A percentile compares a stretch with the other conserved stretches of the same genome.
Conservation (phyloP, 1,284 basidiomycete species). For the Peniophora sp. region DNA sequence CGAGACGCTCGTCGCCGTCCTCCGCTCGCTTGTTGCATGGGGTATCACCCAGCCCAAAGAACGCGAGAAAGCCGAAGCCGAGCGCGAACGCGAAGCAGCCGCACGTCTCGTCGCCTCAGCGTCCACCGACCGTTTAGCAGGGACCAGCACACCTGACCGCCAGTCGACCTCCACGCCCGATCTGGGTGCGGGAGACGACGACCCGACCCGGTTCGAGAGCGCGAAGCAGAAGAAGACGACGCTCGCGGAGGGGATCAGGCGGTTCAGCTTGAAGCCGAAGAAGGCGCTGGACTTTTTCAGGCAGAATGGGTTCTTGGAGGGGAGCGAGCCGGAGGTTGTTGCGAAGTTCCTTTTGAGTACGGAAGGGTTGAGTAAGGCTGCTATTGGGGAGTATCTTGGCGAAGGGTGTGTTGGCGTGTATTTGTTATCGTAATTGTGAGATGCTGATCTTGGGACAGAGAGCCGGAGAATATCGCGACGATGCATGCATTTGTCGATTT, state of each 20-base stretch:
- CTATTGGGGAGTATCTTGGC: slow-evolving; percentile 97
- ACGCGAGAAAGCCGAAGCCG: slow-evolving; percentile 34
- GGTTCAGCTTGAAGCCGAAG: slow-evolving; percentile 99
- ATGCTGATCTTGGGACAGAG: slow-evolving; percentile 37
- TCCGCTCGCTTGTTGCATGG: slow-evolving; percentile 88
- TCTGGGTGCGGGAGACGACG: slow-evolving; percentile 42
- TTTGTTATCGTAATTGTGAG: no score
- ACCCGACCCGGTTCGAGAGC: slow-evolving; percentile 90
- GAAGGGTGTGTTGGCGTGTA: slow-evolving; percentile 87
- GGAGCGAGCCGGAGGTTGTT: slow-evolving; percentile 70
- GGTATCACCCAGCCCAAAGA: slow-evolving; percentile 43
- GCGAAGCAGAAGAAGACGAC: slow-evolving; percentile 98
- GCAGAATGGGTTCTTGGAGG: slow-evolving; percentile 85
- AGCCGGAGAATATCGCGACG: slow-evolving; percentile 78
- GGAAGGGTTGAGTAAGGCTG: slow-evolving; percentile 91
- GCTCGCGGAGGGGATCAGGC: slow-evolving; percentile 90
- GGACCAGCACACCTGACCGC: slow-evolving; percentile 38
- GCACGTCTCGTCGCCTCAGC: slow-evolving; percentile 45
- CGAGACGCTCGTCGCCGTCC: slow-evolving; percentile 82
- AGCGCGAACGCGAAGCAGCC: slow-evolving; percentile 34
- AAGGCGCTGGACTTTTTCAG: slow-evolving; percentile 85
- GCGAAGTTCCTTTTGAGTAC: slow-evolving; percentile 85
- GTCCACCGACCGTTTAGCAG: slow-evolving; percentile 38
- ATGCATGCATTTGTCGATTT: slow-evolving; percentile 97
- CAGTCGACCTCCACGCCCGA: slow-evolving; percentile 24